phyloP scores from a whole-genome alignment of 257 asterid species.

The Apocynum venetum region DNA sequence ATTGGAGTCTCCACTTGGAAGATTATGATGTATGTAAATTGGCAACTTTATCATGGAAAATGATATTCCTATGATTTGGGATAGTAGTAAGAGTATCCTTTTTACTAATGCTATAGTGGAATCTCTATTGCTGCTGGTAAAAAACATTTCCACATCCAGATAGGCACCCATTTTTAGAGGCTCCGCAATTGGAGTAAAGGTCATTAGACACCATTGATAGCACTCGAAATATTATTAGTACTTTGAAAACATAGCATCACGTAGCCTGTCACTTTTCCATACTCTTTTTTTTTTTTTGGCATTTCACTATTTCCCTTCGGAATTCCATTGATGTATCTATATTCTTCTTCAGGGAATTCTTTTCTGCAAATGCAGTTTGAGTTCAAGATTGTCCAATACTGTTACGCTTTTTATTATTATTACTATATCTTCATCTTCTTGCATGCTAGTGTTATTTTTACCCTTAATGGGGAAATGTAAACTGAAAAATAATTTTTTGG shows the following conservation, averaged over 20 bases:
- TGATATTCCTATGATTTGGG: constrained; percentile 2
- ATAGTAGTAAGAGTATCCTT: background rate
- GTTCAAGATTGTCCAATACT: no score
- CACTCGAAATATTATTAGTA: background rate
- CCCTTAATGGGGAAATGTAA: no score
- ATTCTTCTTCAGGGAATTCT: no score
- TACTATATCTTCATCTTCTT: no score
- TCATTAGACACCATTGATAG: background rate
- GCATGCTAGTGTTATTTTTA: no score
- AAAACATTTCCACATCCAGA: background rate
- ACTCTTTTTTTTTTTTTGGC: no score
- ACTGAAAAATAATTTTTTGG: no score
- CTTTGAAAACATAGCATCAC: no score
- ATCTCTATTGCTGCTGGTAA: background rate
- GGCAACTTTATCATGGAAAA: background rate
- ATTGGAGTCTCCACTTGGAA: constrained; percentile 86
- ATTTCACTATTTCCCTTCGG: no score
- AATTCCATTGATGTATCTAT: no score
- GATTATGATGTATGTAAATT: constrained; percentile 25
- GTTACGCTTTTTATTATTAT: no score
- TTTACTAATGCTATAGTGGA: background rate
- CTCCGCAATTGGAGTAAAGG: background rate
- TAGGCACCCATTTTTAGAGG: background rate
- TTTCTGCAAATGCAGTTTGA: no score
- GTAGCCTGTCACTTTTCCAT: background rate